phyloP scores from a whole-genome alignment of 139 green algal species.

The Picochlorum sp. region DNA sequence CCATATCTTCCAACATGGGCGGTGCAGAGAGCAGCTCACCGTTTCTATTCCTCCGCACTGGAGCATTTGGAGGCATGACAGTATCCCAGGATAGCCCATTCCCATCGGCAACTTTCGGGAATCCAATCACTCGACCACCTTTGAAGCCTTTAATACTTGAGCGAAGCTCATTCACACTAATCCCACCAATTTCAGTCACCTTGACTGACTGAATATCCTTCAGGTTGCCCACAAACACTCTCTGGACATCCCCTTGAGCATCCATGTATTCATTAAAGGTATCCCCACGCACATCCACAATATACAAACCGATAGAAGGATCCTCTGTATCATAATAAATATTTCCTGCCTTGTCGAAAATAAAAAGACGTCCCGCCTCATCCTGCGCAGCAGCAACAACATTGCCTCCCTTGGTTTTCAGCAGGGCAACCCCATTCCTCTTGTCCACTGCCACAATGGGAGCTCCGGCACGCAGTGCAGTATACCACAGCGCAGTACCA shows the following conservation, averaged over 20 bases:
- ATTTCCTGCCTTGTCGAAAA: constrained; percentile 41
- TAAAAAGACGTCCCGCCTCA: constrained; percentile 21
- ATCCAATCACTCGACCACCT: constrained; percentile 19
- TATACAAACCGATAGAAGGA: constrained; percentile 28
- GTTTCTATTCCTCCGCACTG: background rate
- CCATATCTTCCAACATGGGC: constrained; percentile 31
- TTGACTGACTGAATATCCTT: constrained; percentile 22
- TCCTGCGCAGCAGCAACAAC: constrained; percentile 29
- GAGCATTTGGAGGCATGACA: constrained; percentile 29
- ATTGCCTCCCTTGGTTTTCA: constrained; percentile 38
- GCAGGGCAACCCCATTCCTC: constrained; percentile 14
- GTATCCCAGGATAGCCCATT: constrained; percentile 1
- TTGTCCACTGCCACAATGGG: constrained; percentile 11
- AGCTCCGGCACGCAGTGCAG: constrained; percentile 5
- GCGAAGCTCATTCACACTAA: constrained; percentile 20
- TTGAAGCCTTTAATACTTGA: constrained; percentile 5
- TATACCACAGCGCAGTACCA: constrained; percentile 12
- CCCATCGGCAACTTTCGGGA: background rate
- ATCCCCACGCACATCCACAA: constrained; percentile 20
- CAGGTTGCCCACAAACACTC: constrained; percentile 32
- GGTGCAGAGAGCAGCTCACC: constrained; percentile 13
- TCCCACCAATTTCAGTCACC: constrained; percentile 27
- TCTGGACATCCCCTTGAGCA: constrained; percentile 12
- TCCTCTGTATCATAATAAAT: constrained; percentile 48
- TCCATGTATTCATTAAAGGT: constrained; percentile 37